These are phyloP conservation scores for Clathrospora elynae DNA, from an alignment of 2,329 filamentous ascomycete genomes.

Conservation along the genomic window DNA sequence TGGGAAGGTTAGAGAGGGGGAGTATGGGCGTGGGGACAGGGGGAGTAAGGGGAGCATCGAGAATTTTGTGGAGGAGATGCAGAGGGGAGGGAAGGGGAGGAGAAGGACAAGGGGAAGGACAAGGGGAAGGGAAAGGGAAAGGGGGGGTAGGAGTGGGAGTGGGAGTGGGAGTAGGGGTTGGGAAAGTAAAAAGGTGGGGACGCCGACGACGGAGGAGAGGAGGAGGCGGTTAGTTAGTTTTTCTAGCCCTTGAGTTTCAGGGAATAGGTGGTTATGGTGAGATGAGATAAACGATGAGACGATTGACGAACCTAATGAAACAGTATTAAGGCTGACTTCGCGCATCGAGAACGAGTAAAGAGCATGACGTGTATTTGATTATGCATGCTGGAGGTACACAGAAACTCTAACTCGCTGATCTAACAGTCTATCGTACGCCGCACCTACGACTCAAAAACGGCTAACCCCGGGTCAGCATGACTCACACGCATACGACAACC, in stretches of 20 bases:
- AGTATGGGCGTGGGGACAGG: slow-evolving; percentile 12
- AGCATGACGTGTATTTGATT: no score
- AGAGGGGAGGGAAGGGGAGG: slow-evolving; percentile 4
- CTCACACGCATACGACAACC: no score
- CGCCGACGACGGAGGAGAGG: slow-evolving; percentile 8
- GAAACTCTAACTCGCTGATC: no score
- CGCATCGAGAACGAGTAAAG: no score
- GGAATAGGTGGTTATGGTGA: background rate
- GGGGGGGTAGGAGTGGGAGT: slow-evolving; percentile 2
- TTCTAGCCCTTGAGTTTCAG: slow-evolving; percentile 8
- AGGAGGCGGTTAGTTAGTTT: slow-evolving; percentile 28
- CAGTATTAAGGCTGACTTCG: no score
- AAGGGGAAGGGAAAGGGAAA: background rate
- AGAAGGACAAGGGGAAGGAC: slow-evolving; percentile 1
- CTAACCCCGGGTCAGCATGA: no score
- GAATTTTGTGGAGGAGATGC: background rate
- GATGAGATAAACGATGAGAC: background rate
- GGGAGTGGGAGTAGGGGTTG: slow-evolving; percentile 10
- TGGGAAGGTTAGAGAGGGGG: slow-evolving; percentile 32
- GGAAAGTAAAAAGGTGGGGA: slow-evolving; percentile 2
- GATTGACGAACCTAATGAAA: no score
- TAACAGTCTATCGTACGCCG: no score
- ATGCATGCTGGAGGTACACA: no score
- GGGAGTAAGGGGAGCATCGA: slow-evolving; percentile 5
- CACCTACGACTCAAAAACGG: no score